Conservation (phyloP, 2,329 filamentous ascomycete species). For the Myotisia sp. region DNA sequence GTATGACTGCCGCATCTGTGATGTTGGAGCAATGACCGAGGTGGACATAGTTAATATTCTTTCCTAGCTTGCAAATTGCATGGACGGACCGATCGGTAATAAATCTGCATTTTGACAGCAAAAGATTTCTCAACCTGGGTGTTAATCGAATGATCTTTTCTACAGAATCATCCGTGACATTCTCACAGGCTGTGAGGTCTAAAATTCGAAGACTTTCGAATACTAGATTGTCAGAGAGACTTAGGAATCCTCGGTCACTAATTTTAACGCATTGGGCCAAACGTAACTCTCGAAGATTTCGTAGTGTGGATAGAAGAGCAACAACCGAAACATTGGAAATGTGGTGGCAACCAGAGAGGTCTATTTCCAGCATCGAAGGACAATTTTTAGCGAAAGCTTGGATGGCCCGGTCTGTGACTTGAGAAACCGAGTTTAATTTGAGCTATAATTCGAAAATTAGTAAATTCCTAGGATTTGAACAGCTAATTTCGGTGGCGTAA, state of each 20-base stretch:
- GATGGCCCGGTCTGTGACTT: slow-evolving; percentile 69
- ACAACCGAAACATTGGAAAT: slow-evolving; percentile 77
- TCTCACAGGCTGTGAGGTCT: slow-evolving; percentile 76
- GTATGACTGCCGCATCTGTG: slow-evolving; percentile 75
- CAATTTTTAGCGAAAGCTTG: slow-evolving; percentile 77
- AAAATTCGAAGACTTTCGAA: slow-evolving; percentile 87
- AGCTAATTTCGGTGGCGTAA: slow-evolving; percentile 8
- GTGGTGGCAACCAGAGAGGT: slow-evolving; percentile 70
- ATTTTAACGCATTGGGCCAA: slow-evolving; percentile 74
- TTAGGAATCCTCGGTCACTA: slow-evolving; percentile 75
- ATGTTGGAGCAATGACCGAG: slow-evolving; percentile 85
- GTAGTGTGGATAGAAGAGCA: slow-evolving; percentile 60
- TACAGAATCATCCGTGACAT: slow-evolving; percentile 73
- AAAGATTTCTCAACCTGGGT: slow-evolving; percentile 77
- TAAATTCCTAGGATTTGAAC: slow-evolving; percentile 15
- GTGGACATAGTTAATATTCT: slow-evolving; percentile 94
- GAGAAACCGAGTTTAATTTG: slow-evolving; percentile 85
- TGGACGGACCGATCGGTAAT: slow-evolving; percentile 81
- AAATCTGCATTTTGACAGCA: slow-evolving; percentile 84
- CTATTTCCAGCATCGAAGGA: slow-evolving; percentile 88
- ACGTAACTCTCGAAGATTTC: slow-evolving; percentile 76
- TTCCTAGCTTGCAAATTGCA: slow-evolving; percentile 76
- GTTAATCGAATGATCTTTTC: slow-evolving; percentile 76
- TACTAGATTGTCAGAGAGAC: slow-evolving; percentile 50
- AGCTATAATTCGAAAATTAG: slow-evolving; percentile 40